Evolutionary conservation across 164 flowering plant genomes (phyloP).

Genomic region (Pachysandra terminalis): DNA sequence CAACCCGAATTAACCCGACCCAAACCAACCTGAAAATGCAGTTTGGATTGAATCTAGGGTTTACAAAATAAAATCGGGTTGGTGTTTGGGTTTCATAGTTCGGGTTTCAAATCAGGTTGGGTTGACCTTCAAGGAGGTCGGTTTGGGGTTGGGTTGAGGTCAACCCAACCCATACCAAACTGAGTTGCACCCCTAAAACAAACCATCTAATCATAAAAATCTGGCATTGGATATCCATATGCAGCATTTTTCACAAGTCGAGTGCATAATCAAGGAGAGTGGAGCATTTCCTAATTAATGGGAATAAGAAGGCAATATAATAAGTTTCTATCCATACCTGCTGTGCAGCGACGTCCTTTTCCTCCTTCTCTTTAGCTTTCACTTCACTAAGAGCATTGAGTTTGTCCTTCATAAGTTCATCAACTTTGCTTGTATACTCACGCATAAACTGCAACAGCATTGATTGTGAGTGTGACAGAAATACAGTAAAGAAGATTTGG

Average conservation of each 20-base stretch:
- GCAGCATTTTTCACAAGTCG: not conserved
- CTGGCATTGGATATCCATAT: not conserved
- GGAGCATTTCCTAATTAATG: not conserved
- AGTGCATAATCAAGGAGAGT: not conserved
- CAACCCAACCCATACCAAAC: too few species aligned
- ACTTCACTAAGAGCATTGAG: constrained; percentile 73
- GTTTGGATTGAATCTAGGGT: too few species aligned
- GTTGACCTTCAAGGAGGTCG: too few species aligned
- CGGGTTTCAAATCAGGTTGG: too few species aligned
- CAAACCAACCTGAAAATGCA: too few species aligned
- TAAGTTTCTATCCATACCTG: constrained; percentile 52
- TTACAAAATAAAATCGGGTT: too few species aligned
- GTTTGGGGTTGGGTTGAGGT: too few species aligned
- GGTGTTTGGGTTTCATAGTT: too few species aligned
- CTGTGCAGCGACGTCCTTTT: constrained; percentile 86
- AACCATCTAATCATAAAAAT: not conserved
- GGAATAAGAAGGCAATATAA: too few species aligned
- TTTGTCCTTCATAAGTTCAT: constrained; percentile 90
- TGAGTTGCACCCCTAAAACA: too few species aligned
- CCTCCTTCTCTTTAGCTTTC: constrained; percentile 88
- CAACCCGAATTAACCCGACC: too few species aligned
- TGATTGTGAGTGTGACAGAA: not conserved
- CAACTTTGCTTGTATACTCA: constrained; percentile 91
- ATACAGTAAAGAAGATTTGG: not conserved
- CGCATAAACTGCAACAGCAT: constrained; percentile 58